These are phyloP conservation scores for Penicillium sp. DNA, from an alignment of 2,329 filamentous ascomycete species.

Conservation along the genomic window DNA sequence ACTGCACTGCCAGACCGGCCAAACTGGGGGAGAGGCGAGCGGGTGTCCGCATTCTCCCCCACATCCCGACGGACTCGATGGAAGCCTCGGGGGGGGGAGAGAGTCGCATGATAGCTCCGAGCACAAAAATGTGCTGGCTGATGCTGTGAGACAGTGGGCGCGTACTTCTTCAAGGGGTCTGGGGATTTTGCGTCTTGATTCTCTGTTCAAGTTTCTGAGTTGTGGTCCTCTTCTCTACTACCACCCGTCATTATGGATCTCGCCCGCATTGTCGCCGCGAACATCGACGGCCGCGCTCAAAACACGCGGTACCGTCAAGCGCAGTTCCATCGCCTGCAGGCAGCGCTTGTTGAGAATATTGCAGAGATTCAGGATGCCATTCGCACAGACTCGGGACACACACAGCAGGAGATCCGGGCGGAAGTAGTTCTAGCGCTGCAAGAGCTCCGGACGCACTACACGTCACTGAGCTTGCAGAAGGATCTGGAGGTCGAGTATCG, in stretches of 20 bases:
- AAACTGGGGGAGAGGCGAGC: background rate
- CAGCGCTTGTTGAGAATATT: slow-evolving; percentile 30
- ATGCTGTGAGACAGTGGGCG: background rate
- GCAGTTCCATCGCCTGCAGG: slow-evolving; percentile 43
- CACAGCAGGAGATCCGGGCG: slow-evolving; percentile 35
- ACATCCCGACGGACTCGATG: slow-evolving; percentile 23
- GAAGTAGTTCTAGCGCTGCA: slow-evolving; percentile 30
- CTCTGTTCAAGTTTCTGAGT: background rate
- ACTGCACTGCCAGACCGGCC: background rate
- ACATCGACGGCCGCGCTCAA: slow-evolving; percentile 42
- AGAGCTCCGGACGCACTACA: slow-evolving; percentile 30
- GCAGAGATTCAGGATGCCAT: slow-evolving; percentile 36
- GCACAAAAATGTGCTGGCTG: background rate
- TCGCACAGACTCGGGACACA: slow-evolving; percentile 30
- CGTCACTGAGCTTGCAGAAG: slow-evolving; percentile 18
- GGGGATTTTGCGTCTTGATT: background rate
- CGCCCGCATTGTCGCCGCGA: slow-evolving; percentile 35
- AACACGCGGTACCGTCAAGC: slow-evolving; percentile 42
- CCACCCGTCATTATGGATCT: slow-evolving; percentile 14
- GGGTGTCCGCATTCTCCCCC: slow-evolving; percentile 22
- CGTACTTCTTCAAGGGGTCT: background rate
- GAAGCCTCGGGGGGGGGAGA: background rate
- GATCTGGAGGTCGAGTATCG: slow-evolving; percentile 27
- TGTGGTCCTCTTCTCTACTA: background rate
- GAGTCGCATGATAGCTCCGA: slow-evolving; percentile 5